A percentile compares a stretch with the other conserved stretches of the same genome.
Evolutionary conservation across 2,329 filamentous ascomycete species (phyloP).

Genomic region (Endoconidiophora laricicola): DNA sequence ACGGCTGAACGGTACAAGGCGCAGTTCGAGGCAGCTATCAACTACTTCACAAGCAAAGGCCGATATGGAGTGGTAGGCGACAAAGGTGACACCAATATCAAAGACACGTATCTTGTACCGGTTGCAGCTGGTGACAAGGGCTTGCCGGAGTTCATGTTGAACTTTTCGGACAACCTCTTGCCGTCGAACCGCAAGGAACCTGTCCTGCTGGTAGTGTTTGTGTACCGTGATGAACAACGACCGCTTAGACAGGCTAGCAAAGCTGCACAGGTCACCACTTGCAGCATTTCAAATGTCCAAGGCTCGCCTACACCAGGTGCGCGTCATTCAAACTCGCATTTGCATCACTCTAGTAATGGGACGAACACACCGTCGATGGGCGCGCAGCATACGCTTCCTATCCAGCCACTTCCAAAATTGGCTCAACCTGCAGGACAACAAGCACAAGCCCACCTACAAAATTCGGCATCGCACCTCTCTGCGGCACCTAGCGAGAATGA

Average conservation of each 20-base stretch:
- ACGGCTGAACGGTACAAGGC: slow-evolving; percentile 41
- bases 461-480: neutral
- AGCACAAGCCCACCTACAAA: neutral
- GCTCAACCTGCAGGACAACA: neutral
- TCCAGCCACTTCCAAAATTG: neutral
- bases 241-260: neutral
- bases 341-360: neutral
- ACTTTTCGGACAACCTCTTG: slow-evolving; percentile 71
- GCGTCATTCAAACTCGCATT: neutral
- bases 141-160: slow-evolving; percentile 73
- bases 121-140: slow-evolving; percentile 53
- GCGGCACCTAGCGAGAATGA: slow-evolving; percentile 6
- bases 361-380: slow-evolving; percentile 12
- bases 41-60: slow-evolving; percentile 70
- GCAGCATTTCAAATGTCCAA: neutral
- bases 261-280: neutral
- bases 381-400: slow-evolving; percentile 17
- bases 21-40: slow-evolving; percentile 60
- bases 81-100: slow-evolving; percentile 55
- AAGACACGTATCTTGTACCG: slow-evolving; percentile 83
- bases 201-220: slow-evolving; percentile 68
- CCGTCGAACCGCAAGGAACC: slow-evolving; percentile 56
- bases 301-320: slow-evolving; percentile 22
- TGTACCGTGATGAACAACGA: slow-evolving; percentile 47
- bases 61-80: slow-evolving; percentile 80